These are phyloP conservation scores for Penicillium atrosanguineum DNA, from an alignment of 495 filamentous ascomycete species.

Conservation along the genomic window DNA sequence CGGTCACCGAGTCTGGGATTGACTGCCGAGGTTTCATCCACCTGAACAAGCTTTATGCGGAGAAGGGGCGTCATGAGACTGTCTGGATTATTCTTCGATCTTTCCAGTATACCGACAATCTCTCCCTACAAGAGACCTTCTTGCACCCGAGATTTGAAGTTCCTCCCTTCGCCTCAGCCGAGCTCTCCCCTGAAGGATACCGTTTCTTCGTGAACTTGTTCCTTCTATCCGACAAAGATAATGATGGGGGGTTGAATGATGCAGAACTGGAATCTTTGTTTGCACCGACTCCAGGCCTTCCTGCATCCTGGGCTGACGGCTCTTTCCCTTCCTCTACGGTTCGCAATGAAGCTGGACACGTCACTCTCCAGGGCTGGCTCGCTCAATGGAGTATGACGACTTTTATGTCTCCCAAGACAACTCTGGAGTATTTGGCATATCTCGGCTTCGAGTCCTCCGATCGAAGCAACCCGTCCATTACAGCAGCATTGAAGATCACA, in stretches of 20 bases:
- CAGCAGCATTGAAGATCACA: conserved; percentile 85
- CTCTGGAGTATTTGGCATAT: conserved; percentile 91
- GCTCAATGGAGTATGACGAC: conserved; percentile 99
- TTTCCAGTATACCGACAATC: conserved; percentile 92
- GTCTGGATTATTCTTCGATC: conserved; percentile 96
- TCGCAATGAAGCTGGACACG: conserved; percentile 89
- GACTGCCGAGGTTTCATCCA: conserved; percentile 78
- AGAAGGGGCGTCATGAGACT: conserved; percentile 97
- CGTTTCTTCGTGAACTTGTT: conserved; percentile 98
- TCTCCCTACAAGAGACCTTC: conserved; percentile 85
- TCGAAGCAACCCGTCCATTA: conserved; percentile 61
- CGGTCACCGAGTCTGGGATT: conserved; percentile 68
- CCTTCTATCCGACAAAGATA: conserved; percentile 92
- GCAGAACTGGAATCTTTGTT: conserved; percentile 82
- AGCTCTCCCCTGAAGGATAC: conserved; percentile 91
- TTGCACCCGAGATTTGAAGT: conserved; percentile 94
- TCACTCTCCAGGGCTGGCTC: conserved; percentile 96
- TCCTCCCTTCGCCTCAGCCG: conserved; percentile 84
- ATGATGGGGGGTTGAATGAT: conserved; percentile 89
- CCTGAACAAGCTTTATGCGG: conserved; percentile 92
- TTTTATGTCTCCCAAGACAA: conserved; percentile 91
- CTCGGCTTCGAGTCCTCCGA: conserved; percentile 79
- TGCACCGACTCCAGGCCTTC: conserved; percentile 88
- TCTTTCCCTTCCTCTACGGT: conserved; percentile 93
- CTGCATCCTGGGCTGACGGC: conserved; percentile 82